phyloP scores from a whole-genome alignment of 768 basidiomycete species.

The Phylloporus sp. region DNA sequence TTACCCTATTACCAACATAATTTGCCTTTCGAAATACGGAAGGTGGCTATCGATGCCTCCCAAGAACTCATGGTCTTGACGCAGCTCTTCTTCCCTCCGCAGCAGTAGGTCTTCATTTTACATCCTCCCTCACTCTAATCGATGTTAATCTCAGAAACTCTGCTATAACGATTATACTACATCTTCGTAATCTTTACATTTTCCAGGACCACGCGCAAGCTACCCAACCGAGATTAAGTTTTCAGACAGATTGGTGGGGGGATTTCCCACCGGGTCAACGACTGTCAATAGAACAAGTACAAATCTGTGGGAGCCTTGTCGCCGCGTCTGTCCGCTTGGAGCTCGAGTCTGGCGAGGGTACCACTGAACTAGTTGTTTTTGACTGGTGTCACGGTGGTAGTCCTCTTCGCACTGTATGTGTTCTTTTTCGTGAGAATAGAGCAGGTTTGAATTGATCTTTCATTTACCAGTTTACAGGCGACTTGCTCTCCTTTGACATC shows the following conservation, averaged over 20 bases:
- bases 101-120: conserved; percentile 15
- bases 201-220: conserved; percentile 53
- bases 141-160: conserved; percentile 18
- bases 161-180: conserved; percentile 32
- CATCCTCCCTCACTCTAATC: not conserved
- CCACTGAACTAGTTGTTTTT: conserved; percentile 29
- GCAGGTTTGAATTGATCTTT: not conserved
- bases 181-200: conserved; percentile 53
- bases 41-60: conserved; percentile 29
- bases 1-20: conserved; percentile 31
- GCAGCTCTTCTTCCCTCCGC: conserved; percentile 29
- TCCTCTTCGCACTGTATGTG: conserved; percentile 26
- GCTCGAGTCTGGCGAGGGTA: conserved; percentile 31
- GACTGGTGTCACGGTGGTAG: conserved; percentile 28
- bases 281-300: conserved; percentile 27
- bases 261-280: conserved; percentile 31
- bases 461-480: conserved; percentile 22
- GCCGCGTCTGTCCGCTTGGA: conserved; percentile 28
- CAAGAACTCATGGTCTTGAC: conserved; percentile 31
- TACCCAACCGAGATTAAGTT: conserved; percentile 23
- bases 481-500: conserved; percentile 31
- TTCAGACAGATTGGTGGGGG: conserved; percentile 35
- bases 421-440: not conserved
- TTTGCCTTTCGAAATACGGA: conserved; percentile 32
- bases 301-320: conserved; percentile 25